Base-by-base conservation (phyloP, 495 filamentous ascomycete genomes). In the Trichoderma orchidacearum region DNA sequence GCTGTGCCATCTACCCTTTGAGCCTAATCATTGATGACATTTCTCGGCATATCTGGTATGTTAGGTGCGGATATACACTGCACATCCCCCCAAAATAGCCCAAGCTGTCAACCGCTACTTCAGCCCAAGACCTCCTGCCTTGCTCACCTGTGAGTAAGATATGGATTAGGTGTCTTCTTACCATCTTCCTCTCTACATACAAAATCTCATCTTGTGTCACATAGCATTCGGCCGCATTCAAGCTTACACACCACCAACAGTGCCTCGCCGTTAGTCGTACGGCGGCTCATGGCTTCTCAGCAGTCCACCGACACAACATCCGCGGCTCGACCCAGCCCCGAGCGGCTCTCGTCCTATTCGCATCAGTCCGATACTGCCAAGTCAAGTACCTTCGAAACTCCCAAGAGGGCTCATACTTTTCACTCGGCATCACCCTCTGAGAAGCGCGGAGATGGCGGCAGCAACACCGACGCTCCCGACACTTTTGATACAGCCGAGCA, bases 401-500 rank as follows among this genome's bases (percentile, higher is more conserved):
- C 55, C 41, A 51, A 30, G 55, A 29, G 55, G 15, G 55, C 55
- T 13, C 55, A 57, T 17, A 57, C 55, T 21, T 57, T 35, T 31
- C 55, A 56, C 29, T 15, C 21, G 12, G 8, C 18, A 27, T 29
- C 36, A 21, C 27, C 55, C 12, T 28, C 36, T 11, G 32, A 41
- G 18, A 34, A 30, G 54, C 34, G 6, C 28, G 23, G 29, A 56
- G 23, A 21, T 18, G 21, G 30, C 52, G 52, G 36, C 5, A 15
- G 28, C 54, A 63, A 58, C 35, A 57, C 57, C 30, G 59, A 65
- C 23, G 62, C 30, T 30, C 64, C 59, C 32, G 72, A 77, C 52
- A 73, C 78, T 18, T 79, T 80, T 51, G 77, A 82, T 58, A 72
- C 76, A 15, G 71, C 75, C 29, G 53, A 54, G 12, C 23, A 54